Percentiles rank a stretch among this genome's conserved stretches.
phyloP scores from a whole-genome alignment of 1,139 yeast genomes.

The Zhuliangozyma parablackwelliae region DNA sequence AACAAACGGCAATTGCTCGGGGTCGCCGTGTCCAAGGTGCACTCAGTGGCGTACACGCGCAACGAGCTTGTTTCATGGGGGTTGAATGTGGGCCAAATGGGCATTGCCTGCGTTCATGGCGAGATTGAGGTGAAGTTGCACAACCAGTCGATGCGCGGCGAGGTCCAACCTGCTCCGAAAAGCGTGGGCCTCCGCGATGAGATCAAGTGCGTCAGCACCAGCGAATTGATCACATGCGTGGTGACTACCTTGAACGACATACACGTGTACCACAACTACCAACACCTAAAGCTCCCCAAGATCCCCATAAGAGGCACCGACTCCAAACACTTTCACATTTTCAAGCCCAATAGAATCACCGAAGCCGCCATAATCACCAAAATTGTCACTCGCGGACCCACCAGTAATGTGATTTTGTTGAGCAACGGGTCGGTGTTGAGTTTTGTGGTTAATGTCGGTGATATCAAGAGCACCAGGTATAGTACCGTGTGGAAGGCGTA shows the following conservation, averaged over 20 bases:
- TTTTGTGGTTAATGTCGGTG: conserved; percentile 27
- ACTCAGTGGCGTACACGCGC: conserved; percentile 59
- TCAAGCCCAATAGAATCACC: conserved; percentile 49
- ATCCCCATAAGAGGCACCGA: conserved; percentile 26
- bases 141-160: conserved; percentile 29
- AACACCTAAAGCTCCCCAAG: conserved; percentile 47
- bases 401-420: conserved; percentile 39
- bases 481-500: conserved; percentile 50
- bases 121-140: conserved; percentile 25
- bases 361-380: conserved; percentile 32
- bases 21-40: conserved; percentile 66
- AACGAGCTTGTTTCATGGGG: conserved; percentile 71
- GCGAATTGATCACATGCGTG: conserved; percentile 70
- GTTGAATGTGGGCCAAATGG: conserved; percentile 82
- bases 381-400: conserved; percentile 30
- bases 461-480: conserved; percentile 33
- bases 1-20: conserved; percentile 36
- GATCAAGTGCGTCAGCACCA: conserved; percentile 57
- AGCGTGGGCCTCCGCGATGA: conserved; percentile 42
- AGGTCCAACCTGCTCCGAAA: conserved; percentile 38
- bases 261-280: conserved; percentile 57
- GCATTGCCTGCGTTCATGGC: conserved; percentile 30
- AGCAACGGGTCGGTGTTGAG: conserved; percentile 50
- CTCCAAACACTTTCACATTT: conserved; percentile 47
- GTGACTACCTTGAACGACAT: conserved; percentile 57